Conservation (phyloP, 2,329 filamentous ascomycete species). For the Apiospora rasikravindrae region DNA sequence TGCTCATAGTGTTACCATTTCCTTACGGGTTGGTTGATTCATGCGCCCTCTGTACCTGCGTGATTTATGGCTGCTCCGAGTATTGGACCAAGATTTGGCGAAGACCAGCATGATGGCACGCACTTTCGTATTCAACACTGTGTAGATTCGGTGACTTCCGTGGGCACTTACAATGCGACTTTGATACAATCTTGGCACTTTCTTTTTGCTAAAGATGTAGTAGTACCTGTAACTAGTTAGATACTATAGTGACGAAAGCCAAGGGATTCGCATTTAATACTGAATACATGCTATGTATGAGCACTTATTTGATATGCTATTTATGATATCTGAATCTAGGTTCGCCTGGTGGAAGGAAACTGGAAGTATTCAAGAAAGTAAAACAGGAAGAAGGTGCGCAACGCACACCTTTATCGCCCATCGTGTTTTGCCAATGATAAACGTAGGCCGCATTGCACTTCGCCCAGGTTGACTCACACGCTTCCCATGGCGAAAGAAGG, state of each 20-base stretch:
- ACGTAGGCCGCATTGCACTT: background rate
- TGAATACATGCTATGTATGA: background rate
- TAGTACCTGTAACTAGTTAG: background rate
- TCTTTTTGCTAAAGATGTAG: background rate
- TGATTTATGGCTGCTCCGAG: no score
- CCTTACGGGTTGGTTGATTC: no score
- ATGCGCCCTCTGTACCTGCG: no score
- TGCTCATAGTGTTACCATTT: no score
- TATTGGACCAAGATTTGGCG: no score
- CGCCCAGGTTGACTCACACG: background rate
- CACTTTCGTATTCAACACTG: no score
- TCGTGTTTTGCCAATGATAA: no score
- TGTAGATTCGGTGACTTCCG: no score
- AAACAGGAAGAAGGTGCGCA: background rate
- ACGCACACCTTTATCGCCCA: background rate
- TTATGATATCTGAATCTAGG: background rate
- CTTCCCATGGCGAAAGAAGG: background rate
- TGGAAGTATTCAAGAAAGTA: background rate
- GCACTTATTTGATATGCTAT: background rate
- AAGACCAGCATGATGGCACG: no score
- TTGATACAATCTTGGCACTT: background rate
- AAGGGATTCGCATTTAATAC: background rate
- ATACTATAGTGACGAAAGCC: background rate
- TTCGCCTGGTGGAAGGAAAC: background rate
- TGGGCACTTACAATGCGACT: background rate